Evolutionary conservation across 2,329 filamentous ascomycete genomes (phyloP), one percentile per base, ranked within the genome.

Genomic region (Paraphoma sp.): DNA sequence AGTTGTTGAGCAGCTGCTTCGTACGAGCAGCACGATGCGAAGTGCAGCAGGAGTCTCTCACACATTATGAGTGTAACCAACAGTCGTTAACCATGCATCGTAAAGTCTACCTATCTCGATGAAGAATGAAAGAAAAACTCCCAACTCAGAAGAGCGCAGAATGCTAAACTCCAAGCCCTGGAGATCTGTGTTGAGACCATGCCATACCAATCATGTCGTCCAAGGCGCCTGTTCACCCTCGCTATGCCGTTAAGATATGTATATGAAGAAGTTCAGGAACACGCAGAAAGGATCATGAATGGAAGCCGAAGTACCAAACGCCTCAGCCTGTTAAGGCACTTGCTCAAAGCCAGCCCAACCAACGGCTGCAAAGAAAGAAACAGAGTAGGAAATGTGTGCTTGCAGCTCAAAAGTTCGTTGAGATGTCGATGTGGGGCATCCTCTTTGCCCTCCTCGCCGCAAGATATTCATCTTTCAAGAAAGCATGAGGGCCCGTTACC

Each of bases 161-260:
- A 31, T 43, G 38, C 48, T 50, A 18, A 29, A 53, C 31, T 53
- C 50, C 50, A 23, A 40, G 14, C 10, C 14, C 33, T 36, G 23
- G 23, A 23, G 23, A 23, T 23, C 23, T 36, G 10, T 7, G 12
- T 12, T 45, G 42, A 18, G 42, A 17, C 28, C 28, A 23, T 12
- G 17, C 17, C 28, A 18, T 45, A 8, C 28, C 10, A 18, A 3
- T 45, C 28, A 12, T 48, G 11, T 28, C 38, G 5, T 45, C 47
- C 33, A n/a, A 53, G 17, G 43, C 56, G 40, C 60, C 64, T 28
- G 51, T 59, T 56, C 62, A 53, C 60, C 61, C 45, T 56, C 60
- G 64, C 64, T 67, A 65, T 67, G 60, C 64, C 60, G 31, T 53
- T 49, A 53, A 54, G 30, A 41, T 55, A 60, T 48, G 46, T 58